A percentile compares a stretch with the other conserved stretches of the same genome.
phyloP scores from a whole-genome alignment of 2,329 filamentous ascomycete genomes.

The Plenodomus lindquistii region DNA sequence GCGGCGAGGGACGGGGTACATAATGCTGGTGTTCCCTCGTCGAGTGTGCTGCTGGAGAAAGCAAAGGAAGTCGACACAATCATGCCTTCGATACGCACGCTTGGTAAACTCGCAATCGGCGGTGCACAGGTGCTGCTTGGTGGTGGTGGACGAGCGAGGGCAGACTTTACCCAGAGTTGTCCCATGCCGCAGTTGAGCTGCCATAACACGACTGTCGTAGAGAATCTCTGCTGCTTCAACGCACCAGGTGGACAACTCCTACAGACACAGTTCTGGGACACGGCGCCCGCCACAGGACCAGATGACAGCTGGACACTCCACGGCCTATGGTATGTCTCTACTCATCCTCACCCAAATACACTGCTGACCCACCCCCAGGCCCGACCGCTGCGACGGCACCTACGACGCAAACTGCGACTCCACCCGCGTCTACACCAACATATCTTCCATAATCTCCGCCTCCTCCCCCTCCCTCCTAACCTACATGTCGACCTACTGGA shows the following conservation, averaged over 20 bases:
- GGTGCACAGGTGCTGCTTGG: conserved; percentile 41
- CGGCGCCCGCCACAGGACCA: conserved; percentile 66
- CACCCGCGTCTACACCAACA: conserved; percentile 65
- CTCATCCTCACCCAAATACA: not conserved
- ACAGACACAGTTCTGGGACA: conserved; percentile 80
- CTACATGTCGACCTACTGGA: conserved; percentile 75
- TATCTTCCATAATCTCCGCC: conserved; percentile 63
- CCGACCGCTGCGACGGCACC: conserved; percentile 66
- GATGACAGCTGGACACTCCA: conserved; percentile 74
- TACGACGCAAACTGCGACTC: conserved; percentile 69
- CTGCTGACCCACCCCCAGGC: conserved; percentile 31
- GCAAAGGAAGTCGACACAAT: conserved; percentile 20
- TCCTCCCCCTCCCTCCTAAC: conserved; percentile 60
- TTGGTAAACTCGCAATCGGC: conserved; percentile 43
- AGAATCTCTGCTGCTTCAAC: conserved; percentile 75
- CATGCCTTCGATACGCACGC: conserved; percentile 41
- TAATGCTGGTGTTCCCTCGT: conserved; percentile 23
- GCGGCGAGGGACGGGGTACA: conserved; percentile 28
- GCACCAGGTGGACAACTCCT: conserved; percentile 71
- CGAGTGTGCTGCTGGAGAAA: conserved; percentile 13
- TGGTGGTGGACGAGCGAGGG: conserved; percentile 31
- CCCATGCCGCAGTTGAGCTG: conserved; percentile 61
- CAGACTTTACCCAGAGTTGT: conserved; percentile 28
- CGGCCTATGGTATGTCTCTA: conserved; percentile 61
- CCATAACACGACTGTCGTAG: conserved; percentile 62